Base-by-base conservation (phyloP, 2,329 filamentous ascomycete species). In the Stagonosporopsis rhizophila region DNA sequence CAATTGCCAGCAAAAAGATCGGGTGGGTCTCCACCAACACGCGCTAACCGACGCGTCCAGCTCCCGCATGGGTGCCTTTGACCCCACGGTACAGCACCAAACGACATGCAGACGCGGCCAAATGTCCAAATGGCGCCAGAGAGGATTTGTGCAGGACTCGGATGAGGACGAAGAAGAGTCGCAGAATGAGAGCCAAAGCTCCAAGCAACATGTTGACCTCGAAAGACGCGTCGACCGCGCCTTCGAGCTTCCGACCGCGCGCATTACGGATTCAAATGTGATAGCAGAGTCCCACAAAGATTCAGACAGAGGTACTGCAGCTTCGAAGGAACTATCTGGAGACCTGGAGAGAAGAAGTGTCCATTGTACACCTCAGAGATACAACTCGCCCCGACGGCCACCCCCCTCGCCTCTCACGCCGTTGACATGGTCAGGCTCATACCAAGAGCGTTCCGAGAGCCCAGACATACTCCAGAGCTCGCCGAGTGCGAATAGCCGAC, bases 71-170 rank as follows among this genome's bases (percentile, higher is more conserved):
- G 59, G 57, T 60, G 44, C 25, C 47, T 58, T 47, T 53, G 52
- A 58, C 60, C 57, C 62, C 62, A 58, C 60, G 59, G 49, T 50
- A 56, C 41, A 51, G 39, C 44, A 40, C 59, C 51, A 52, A 59
- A 59, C 71, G 73, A 73, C 51, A 77, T 77, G 75, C 68, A 66
- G 63, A 64, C 59, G 41, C 51, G 66, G 58, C 65, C 72, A 69
- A 77, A 82, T 82, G 80, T 80, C 75, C 71, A 72, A 73, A 74
- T 82, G 80, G 80, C 76, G 79, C 64, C 72, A 77, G 65, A 76
- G 72, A 71, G 80, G 80, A 63, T 81, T 77, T 72, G 80, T 82
- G 61, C 75, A 74, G 71, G 80, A 82, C 69, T 82, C 80, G 57
- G 80, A 82, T 74, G 80, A 81, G 53, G 80, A 82, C 46, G 79